Evolutionary conservation across 257 asterid genomes (phyloP).

Genomic region (Osmanthus fragrans): DNA sequence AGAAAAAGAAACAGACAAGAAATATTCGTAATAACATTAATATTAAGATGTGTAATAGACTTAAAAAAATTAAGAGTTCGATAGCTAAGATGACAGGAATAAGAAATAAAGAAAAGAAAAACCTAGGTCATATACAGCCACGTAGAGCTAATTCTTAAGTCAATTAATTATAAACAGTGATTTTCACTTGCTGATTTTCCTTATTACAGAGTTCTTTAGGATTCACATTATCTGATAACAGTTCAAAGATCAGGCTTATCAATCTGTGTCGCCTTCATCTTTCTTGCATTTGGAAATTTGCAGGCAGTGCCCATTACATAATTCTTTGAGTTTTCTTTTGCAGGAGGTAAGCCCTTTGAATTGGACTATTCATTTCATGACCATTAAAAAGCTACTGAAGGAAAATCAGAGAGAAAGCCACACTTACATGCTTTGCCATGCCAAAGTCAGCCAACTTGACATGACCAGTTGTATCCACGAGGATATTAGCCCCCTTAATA

Average conservation of each 20-base stretch:
- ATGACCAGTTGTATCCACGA: conserved; percentile 95
- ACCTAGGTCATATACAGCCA: conserved; percentile 5
- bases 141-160: conserved; percentile 14
- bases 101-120: conserved; percentile 3
- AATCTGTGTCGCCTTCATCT: neutral
- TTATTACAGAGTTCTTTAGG: neutral
- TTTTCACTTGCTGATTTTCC: conserved; percentile 8
- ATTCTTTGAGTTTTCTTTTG: neutral
- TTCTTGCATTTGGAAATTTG: neutral
- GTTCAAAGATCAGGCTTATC: conserved; percentile 2
- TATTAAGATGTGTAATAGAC: neutral
- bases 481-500: conserved; percentile 97
- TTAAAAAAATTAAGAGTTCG: neutral
- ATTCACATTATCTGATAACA: conserved; percentile 10
- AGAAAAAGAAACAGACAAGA: neutral
- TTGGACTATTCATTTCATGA: neutral
- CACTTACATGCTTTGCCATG: conserved; percentile 97
- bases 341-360: neutral
- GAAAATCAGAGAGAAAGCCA: conserved; percentile 8
- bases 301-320: neutral
- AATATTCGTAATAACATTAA: neutral
- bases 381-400: neutral
- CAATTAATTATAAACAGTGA: conserved; percentile 9
- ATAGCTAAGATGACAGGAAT: neutral
- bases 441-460: conserved; percentile 97